Evolutionary conservation across 495 filamentous ascomycete species (phyloP), one percentile per base, ranked within the genome.

Genomic region (Penicillium coffeae): DNA sequence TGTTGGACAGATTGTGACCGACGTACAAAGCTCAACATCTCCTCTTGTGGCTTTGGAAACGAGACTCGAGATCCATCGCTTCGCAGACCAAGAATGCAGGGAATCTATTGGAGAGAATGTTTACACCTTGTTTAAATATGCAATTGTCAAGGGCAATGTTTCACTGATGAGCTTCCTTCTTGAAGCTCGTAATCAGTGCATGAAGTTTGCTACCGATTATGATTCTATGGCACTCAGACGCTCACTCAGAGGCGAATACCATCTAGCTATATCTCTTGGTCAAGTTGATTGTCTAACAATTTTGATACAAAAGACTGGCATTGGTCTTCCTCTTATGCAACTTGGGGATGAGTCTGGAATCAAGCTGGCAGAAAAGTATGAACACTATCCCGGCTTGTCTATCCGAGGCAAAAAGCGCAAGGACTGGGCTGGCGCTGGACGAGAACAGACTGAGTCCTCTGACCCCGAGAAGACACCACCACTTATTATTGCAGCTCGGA

Each of bases 371-470:
- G 74, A 80, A 46, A 84, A 85, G 58, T 79, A 83, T 2, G 71
- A 70, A 12, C 87, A 80, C 58, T 89, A 90, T 53, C 85, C 84
- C 53, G 86, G 87, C 0, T 60, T 89, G 38, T 85, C 75, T 8
- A 80, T 90, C 8, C 81, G 84, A 52, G 86, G 87, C 1, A 80
- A 80, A 61, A 89, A 89, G 73, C 77, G 82, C 41, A 69, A 72
- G 14, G 79, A 76, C 45, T 78, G 84, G 85, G 83, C 83, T 0
- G 65, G 63, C 14, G 75, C 75, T n/a, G 77, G 76, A 13, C 69
- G 78, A 69, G 35, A 19, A 12, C 12, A 38, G 3, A 37, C 13
- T 13, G 19, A 38, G 8, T 7, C 34, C 10, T 20, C 33, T 19
- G 32, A 21, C 7, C 42, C 15, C n/a, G 25, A 12, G 9, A 20